Conservation (phyloP, 805 yeast genomes). For the Zygosaccharomyces lentus region DNA sequence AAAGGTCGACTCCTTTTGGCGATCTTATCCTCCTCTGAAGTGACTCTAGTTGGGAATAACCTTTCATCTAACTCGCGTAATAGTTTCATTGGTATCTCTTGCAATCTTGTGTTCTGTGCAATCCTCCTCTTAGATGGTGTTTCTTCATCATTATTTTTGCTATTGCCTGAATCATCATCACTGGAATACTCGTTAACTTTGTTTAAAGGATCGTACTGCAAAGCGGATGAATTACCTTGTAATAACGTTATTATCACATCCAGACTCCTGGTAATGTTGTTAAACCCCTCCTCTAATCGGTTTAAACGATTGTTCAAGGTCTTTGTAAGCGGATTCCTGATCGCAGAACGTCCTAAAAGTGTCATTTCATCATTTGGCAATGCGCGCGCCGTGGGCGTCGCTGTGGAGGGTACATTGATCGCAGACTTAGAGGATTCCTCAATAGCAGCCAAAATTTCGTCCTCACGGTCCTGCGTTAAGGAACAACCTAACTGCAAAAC, state of each 20-base stretch:
- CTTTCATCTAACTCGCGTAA: slow-evolving; percentile 38
- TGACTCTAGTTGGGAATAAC: slow-evolving; percentile 35
- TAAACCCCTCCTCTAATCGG: slow-evolving; percentile 27
- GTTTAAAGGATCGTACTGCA: background rate
- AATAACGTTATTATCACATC: slow-evolving; percentile 21
- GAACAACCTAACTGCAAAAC: slow-evolving; percentile 48
- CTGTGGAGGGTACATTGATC: background rate
- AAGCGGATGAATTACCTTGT: slow-evolving; percentile 17
- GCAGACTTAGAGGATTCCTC: slow-evolving; percentile 17
- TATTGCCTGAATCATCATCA: background rate
- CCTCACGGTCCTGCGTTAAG: slow-evolving; percentile 34
- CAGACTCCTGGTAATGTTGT: slow-evolving; percentile 19
- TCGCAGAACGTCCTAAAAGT: slow-evolving; percentile 1
- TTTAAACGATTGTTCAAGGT: slow-evolving; percentile 21
- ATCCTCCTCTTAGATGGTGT: background rate
- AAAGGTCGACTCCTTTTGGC: slow-evolving; percentile 36
- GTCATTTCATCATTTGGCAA: background rate
- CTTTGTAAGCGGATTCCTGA: slow-evolving; percentile 8
- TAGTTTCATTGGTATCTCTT: slow-evolving; percentile 38
- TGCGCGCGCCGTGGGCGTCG: background rate
- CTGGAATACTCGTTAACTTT: background rate
- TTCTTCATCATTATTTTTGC: slow-evolving; percentile 1
- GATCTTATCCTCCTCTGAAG: slow-evolving; percentile 25
- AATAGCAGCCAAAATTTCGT: slow-evolving; percentile 25
- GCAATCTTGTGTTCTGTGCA: slow-evolving; percentile 15